phyloP scores from a whole-genome alignment of 257 asterid species.

The Thymus mandschuricus region DNA sequence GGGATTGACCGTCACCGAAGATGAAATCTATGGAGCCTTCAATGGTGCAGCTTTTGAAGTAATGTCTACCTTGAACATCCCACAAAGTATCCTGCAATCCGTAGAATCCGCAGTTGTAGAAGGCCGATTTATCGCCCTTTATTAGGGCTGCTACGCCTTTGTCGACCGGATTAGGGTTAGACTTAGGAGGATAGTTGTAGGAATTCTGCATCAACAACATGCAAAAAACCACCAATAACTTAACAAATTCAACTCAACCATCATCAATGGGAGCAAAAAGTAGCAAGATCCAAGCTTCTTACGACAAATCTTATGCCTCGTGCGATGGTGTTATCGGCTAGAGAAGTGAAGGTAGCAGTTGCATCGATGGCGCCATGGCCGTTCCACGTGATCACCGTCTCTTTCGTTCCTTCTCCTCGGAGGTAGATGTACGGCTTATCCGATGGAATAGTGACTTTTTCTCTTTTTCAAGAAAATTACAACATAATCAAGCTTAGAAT shows the following conservation, averaged over 20 bases:
- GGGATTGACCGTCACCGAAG: too few species aligned
- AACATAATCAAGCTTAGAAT: not conserved
- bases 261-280: not conserved
- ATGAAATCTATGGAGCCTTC: too few species aligned
- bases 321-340: constrained; percentile 57
- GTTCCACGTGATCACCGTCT: constrained; percentile 45
- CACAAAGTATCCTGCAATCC: constrained; percentile 85
- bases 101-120: constrained; percentile 54
- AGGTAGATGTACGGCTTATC: constrained; percentile 69
- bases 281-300: constrained; percentile 20
- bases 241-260: not conserved
- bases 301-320: constrained; percentile 59
- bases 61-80: too few species aligned
- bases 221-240: not conserved
- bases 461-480: constrained; percentile 30
- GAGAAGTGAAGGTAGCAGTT: constrained; percentile 61
- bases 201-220: constrained; percentile 50
- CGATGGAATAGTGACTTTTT: constrained; percentile 50
- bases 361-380: constrained; percentile 45
- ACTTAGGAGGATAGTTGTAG: constrained; percentile 51
- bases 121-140: constrained; percentile 66
- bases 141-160: constrained; percentile 64
- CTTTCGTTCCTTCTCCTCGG: constrained; percentile 55
- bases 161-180: constrained; percentile 31
- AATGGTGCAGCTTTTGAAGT: too few species aligned